These are phyloP conservation scores for Flaveria ramosissima DNA, from an alignment of 129 eudicot genomes.

Conservation along the genomic window DNA sequence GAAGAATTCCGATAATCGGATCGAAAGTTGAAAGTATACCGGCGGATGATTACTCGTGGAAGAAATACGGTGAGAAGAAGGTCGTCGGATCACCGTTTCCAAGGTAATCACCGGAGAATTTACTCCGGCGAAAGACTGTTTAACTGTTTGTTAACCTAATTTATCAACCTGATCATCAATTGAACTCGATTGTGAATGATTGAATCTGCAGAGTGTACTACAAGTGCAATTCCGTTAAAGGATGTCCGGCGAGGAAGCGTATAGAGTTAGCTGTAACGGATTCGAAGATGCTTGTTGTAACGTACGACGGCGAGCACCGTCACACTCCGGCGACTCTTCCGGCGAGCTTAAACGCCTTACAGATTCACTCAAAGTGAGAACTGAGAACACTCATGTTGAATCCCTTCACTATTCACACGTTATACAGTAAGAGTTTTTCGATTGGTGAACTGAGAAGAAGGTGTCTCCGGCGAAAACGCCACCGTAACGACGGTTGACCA, in stretches of 20 bases:
- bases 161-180: background rate
- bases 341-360: conserved; percentile 20
- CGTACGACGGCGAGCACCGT: conserved; percentile 80
- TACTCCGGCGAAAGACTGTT: background rate
- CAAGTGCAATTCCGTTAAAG: conserved; percentile 68
- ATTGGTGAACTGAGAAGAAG: too few relatives aligned
- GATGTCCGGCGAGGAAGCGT: conserved; percentile 83
- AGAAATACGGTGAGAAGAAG: conserved; percentile 81
- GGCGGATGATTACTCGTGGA: conserved; percentile 80
- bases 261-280: conserved; percentile 67
- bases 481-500: background rate
- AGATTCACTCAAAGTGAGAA: conserved; percentile 22
- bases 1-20: conserved; percentile 61
- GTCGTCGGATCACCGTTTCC: conserved; percentile 70
- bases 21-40: conserved; percentile 74
- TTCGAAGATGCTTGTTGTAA: conserved; percentile 73
- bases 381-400: too few relatives aligned
- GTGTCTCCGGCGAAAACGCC: conserved; percentile 11
- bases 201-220: conserved; percentile 64
- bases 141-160: too few relatives aligned
- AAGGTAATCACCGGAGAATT: conserved; percentile 42
- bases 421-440: too few relatives aligned
- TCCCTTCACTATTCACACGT: too few relatives aligned
- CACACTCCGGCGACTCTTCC: conserved; percentile 45
- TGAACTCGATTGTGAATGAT: background rate